Evolutionary conservation across 2,329 filamentous ascomycete species (phyloP), one percentile per base, ranked within the genome.

Genomic region (Scorias spongiosa): DNA sequence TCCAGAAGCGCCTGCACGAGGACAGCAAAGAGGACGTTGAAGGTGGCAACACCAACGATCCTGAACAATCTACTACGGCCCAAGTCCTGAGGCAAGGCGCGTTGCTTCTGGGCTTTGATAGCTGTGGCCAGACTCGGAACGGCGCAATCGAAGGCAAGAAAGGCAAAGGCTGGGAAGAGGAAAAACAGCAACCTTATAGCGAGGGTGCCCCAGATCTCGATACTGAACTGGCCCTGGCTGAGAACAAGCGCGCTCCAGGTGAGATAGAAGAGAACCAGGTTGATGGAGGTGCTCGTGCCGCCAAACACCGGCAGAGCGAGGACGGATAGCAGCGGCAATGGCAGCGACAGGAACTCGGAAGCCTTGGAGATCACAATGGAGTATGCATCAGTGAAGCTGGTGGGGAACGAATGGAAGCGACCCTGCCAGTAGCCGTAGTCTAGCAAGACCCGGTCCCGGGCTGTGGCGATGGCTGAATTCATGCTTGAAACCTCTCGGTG

Each of bases 241-340:
- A 89, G 68, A 34, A 93, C 77, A 29, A 95, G 72, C 0, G 84
- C 89, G 5, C 78, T 78, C 87, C 87, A 94, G 53, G 84, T 89
- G 66, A 93, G 75, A 61, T 87, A 89, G 63, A 94, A 91, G 68
- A 93, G 88, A 49, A 93, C 67, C 18, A 93, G 66, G 61, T 91
- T 94, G 49, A 93, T 69, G 1, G 80, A 87, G 1, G 86, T 89
- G 37, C 69, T 80, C 67, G 81, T 87, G 6, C 82, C 82, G 26
- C 80, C 82, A 36, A 84, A 64, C 49, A 85, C 72, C 1, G 83
- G 83, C 32, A 89, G 70, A 1, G 81, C 84, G 45, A 88, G 67
- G 41, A 88, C 67, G 18, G 83, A 66, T n/a, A 67, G 58, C 14
- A 70, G 49, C 2, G 67, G 67, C 36, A 69, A 54, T 7, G 60